A percentile compares a stretch with the other conserved stretches of the same genome.
Conservation (phyloP, 2,329 filamentous ascomycete genomes). For the Alternaria brassicae region DNA sequence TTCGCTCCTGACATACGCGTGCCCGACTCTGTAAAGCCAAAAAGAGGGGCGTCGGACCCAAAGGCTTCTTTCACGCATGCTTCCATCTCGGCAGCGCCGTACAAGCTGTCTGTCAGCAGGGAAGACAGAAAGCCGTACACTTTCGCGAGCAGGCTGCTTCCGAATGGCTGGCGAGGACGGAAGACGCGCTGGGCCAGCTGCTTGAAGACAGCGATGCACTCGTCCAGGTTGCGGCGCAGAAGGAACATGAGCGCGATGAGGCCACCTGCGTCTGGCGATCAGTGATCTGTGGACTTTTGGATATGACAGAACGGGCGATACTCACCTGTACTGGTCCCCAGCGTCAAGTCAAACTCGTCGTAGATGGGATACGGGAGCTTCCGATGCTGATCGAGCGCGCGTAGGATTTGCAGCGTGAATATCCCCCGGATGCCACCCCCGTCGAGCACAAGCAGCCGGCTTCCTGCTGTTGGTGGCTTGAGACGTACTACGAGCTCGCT, state of each 20-base stretch:
- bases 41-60: constrained; percentile 8
- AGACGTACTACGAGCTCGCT: constrained; percentile 11
- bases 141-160: constrained; percentile 2
- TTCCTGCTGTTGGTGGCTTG: constrained; percentile 22
- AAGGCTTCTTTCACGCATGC: constrained; percentile 29
- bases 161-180: neutral
- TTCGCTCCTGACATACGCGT: constrained; percentile 12
- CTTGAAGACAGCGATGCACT: constrained; percentile 19
- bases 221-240: constrained; percentile 5
- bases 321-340: constrained; percentile 23
- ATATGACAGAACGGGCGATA: neutral
- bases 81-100: constrained; percentile 47
- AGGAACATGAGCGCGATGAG: constrained; percentile 28
- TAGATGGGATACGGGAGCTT: constrained; percentile 26
- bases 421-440: constrained; percentile 17
- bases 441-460: constrained; percentile 22
- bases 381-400: constrained; percentile 12
- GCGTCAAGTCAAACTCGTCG: constrained; percentile 22
- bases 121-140: constrained; percentile 44
- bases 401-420: constrained; percentile 20
- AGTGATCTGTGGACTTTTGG: neutral
- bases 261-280: constrained; percentile 7
- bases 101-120: constrained; percentile 15
- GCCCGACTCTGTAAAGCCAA: constrained; percentile 4
- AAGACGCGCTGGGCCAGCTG: constrained; percentile 18